phyloP scores from a whole-genome alignment of 2,329 filamentous ascomycete species.

The Alternaria sp. region DNA sequence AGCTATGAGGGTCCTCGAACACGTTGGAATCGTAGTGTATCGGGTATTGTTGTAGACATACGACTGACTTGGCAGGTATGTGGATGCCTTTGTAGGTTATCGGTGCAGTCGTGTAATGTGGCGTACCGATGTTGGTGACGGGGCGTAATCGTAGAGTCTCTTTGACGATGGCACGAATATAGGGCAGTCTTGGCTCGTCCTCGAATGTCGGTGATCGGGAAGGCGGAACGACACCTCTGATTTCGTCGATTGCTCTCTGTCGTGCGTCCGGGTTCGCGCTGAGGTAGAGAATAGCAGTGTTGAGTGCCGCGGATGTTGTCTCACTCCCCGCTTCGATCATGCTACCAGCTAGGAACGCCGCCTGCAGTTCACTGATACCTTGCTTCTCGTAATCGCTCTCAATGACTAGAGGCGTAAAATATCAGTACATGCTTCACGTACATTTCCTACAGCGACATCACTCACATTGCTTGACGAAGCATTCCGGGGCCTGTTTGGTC shows the following conservation, averaged over 20 bases:
- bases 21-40: conserved; percentile 47
- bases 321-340: conserved; percentile 51
- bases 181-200: conserved; percentile 53
- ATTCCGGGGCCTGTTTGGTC: conserved; percentile 41
- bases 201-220: conserved; percentile 43
- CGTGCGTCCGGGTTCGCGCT: conserved; percentile 28
- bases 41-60: conserved; percentile 37
- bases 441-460: background rate
- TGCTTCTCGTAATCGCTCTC: conserved; percentile 47
- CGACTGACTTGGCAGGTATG: conserved; percentile 51
- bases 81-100: conserved; percentile 50
- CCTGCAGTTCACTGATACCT: conserved; percentile 44
- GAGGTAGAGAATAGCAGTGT: conserved; percentile 41
- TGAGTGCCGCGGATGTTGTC: conserved; percentile 48
- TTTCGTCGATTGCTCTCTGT: conserved; percentile 31
- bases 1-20: conserved; percentile 47
- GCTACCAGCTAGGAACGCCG: conserved; percentile 44
- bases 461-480: conserved; percentile 39
- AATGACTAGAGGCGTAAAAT: conserved; percentile 17
- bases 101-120: conserved; percentile 46
- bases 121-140: conserved; percentile 43
- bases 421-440: background rate
- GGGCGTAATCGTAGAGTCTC: conserved; percentile 54
- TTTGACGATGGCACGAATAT: conserved; percentile 45
- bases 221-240: conserved; percentile 21